phyloP scores from a whole-genome alignment of 306 rosid genomes.

The Ziziphus jujuba region DNA sequence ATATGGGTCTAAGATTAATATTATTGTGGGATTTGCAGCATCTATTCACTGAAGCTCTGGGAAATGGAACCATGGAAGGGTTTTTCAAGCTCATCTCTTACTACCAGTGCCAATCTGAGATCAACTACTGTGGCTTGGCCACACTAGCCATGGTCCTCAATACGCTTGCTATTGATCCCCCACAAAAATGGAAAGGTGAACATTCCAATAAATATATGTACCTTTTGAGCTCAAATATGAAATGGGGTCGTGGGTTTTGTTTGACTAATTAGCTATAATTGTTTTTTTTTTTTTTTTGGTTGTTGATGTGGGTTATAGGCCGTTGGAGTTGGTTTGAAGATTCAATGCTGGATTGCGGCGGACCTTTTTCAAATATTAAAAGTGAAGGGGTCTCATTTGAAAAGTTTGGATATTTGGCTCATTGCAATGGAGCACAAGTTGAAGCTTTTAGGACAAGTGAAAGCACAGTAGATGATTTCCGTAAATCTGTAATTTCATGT shows the following conservation, averaged over 20 bases:
- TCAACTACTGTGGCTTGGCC: slow-evolving; percentile 90
- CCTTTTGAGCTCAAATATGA: too few species aligned
- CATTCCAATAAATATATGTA: too few species aligned
- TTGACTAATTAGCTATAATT: too few species aligned
- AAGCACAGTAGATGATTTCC: slow-evolving; percentile 62
- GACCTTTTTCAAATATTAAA: too few species aligned
- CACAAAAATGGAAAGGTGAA: slow-evolving; percentile 91
- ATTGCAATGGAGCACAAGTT: too few species aligned
- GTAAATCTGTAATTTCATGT: slow-evolving; percentile 58
- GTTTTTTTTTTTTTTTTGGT: too few species aligned
- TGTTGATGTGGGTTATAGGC: slow-evolving; percentile 45
- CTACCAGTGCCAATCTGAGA: slow-evolving; percentile 89
- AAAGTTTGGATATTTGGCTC: too few species aligned
- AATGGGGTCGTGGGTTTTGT: too few species aligned
- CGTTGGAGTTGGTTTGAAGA: slow-evolving; percentile 99
- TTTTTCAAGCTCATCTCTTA: slow-evolving; percentile 70
- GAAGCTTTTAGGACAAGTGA: slow-evolving; percentile 71
- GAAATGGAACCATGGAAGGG: slow-evolving; percentile 74
- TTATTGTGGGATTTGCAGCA: slow-evolving; percentile 54
- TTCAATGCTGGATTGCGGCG: slow-evolving; percentile 94
- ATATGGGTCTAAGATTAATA: too few species aligned
- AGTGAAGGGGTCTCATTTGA: too few species aligned
- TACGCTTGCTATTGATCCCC: slow-evolving; percentile 92
- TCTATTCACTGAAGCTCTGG: slow-evolving; percentile 70
- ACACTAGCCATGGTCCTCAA: slow-evolving; percentile 90